These are phyloP conservation scores for Globisporangium nagaii DNA, from an alignment of 352 stramenopile species.

Conservation along the genomic window DNA sequence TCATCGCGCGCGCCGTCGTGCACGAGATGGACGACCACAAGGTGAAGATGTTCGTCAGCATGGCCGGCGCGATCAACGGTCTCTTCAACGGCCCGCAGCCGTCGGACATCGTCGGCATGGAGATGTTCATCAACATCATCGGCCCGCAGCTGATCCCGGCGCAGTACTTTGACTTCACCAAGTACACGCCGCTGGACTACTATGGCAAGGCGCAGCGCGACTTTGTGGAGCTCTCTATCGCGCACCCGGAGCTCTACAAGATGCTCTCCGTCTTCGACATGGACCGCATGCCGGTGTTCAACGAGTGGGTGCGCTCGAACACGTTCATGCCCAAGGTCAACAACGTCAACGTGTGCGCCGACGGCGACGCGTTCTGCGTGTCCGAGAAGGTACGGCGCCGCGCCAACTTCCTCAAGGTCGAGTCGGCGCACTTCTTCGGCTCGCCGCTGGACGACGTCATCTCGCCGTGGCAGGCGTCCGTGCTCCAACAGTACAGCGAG, in stretches of 20 bases:
- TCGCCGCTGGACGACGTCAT: slow-evolving; percentile 28
- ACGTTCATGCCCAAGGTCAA: slow-evolving; percentile 19
- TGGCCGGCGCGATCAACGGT: slow-evolving; percentile 38
- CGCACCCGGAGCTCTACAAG: slow-evolving; percentile 12
- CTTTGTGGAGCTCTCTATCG: slow-evolving; percentile 12
- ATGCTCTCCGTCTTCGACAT: slow-evolving; percentile 23
- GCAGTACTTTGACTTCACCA: slow-evolving; percentile 23
- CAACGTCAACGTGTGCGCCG: slow-evolving; percentile 20
- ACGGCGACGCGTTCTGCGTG: slow-evolving; percentile 15
- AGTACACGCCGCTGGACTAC: slow-evolving; percentile 18
- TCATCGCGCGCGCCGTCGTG: slow-evolving; percentile 35
- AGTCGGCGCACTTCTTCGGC: slow-evolving; percentile 38
- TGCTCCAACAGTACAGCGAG: slow-evolving; percentile 32
- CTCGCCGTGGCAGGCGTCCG: slow-evolving; percentile 29
- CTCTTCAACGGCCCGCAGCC: slow-evolving; percentile 41
- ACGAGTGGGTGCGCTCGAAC: slow-evolving; percentile 15
- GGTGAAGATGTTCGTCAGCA: slow-evolving; percentile 33
- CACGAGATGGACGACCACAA: slow-evolving; percentile 61
- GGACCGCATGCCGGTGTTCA: slow-evolving; percentile 14
- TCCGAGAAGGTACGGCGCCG: slow-evolving; percentile 18
- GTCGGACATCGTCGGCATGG: slow-evolving; percentile 1
- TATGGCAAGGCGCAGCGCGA: slow-evolving; percentile 29
- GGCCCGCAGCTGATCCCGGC: slow-evolving; percentile 13
- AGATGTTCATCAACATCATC: slow-evolving; percentile 15
- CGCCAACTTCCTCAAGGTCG: slow-evolving; percentile 26